A percentile compares a stretch with the other conserved stretches of the same genome.
These are phyloP conservation scores for Saccharomyces hybrid DNA, from an alignment of 1,139 yeast genomes.

Conservation along the genomic window DNA sequence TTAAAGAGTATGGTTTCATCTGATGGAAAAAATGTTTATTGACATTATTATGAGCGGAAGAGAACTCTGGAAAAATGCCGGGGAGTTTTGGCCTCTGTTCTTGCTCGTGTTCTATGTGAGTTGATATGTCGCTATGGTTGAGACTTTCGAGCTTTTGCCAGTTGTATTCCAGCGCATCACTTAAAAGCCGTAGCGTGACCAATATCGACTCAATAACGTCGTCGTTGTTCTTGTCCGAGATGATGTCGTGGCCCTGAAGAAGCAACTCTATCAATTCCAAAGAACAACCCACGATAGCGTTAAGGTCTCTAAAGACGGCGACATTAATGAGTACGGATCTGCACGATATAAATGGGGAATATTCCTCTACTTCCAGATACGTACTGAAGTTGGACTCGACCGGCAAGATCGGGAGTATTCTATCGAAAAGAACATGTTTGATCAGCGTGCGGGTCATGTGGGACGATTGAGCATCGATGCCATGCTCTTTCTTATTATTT, in stretches of 20 bases:
- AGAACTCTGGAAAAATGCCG: constrained; percentile 21
- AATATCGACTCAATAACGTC: constrained; percentile 21
- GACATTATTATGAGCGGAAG: constrained; percentile 11
- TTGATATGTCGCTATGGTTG: constrained; percentile 1
- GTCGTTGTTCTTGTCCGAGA: constrained; percentile 9
- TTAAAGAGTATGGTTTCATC: constrained; percentile 17
- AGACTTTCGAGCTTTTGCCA: constrained; percentile 16
- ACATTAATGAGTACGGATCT: constrained; percentile 25
- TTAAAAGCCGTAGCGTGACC: constrained; percentile 23
- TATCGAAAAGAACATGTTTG: constrained; percentile 19
- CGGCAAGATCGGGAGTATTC: constrained; percentile 21
- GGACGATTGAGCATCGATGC: background rate
- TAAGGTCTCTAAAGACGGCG: constrained; percentile 22
- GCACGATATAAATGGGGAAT: constrained; percentile 21
- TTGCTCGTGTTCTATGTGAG: constrained; percentile 5
- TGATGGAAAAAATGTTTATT: constrained; percentile 21
- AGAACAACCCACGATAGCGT: constrained; percentile 16
- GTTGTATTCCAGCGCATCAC: constrained; percentile 24
- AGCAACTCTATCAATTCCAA: constrained; percentile 19
- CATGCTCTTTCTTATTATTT: background rate
- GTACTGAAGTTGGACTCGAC: constrained; percentile 17
- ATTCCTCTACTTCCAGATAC: constrained; percentile 24
- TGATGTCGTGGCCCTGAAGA: constrained; percentile 15
- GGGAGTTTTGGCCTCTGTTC: constrained; percentile 15
- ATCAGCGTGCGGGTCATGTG: constrained; percentile 12